phyloP scores from a whole-genome alignment of 2,329 filamentous ascomycete genomes.

The Aspergillus spinulosporus region DNA sequence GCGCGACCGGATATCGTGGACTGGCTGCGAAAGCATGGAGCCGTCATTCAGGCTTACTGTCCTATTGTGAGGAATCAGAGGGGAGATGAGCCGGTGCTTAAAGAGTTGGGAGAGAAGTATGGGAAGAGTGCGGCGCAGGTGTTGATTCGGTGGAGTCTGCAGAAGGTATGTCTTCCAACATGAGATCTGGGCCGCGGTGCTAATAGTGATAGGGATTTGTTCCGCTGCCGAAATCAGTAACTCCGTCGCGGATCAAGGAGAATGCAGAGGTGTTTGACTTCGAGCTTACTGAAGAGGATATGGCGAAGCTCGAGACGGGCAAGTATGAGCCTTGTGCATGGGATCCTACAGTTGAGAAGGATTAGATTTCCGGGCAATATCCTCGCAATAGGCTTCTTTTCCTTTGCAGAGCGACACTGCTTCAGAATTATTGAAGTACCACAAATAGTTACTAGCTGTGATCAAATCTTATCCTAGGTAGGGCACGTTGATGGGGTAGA shows the following conservation, averaged over 20 bases:
- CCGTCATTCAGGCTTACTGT: conserved; percentile 61
- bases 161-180: conserved; percentile 46
- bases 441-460: no score
- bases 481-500: no score
- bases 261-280: conserved; percentile 63
- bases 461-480: no score
- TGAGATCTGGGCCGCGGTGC: neutral
- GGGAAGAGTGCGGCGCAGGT: conserved; percentile 60
- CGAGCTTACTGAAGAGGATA: conserved; percentile 58
- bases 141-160: conserved; percentile 61
- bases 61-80: conserved; percentile 49
- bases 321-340: conserved; percentile 60
- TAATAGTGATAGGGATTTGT: conserved; percentile 53
- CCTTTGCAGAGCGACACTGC: no score
- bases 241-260: conserved; percentile 60
- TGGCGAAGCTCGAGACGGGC: conserved; percentile 56
- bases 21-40: conserved; percentile 68
- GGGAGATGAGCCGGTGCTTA: conserved; percentile 55
- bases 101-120: conserved; percentile 56
- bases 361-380: conserved; percentile 25
- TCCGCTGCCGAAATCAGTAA: conserved; percentile 64
- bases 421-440: no score
- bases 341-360: conserved; percentile 49
- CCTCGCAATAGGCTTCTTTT: no score
- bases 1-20: conserved; percentile 73